Percentiles rank a stretch among this genome's conserved stretches.
phyloP scores from a whole-genome alignment of 2,329 filamentous ascomycete genomes.

The Ophiocordyceps sinensis region DNA sequence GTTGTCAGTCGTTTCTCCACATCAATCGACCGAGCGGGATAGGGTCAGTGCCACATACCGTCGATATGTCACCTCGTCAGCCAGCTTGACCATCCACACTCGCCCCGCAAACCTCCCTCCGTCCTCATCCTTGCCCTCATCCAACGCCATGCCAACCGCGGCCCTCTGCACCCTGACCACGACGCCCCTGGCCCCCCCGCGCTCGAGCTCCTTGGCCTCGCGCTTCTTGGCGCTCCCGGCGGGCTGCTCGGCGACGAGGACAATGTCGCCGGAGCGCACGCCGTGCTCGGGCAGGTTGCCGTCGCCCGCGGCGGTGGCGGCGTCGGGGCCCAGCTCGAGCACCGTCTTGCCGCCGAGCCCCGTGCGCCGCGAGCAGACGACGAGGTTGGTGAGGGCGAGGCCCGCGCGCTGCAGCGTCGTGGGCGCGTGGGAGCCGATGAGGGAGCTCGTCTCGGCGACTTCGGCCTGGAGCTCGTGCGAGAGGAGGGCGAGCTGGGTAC shows the following conservation, averaged over 20 bases:
- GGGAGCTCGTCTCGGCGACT: conserved; percentile 50
- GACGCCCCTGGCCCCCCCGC: conserved; percentile 54
- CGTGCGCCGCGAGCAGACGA: conserved; percentile 62
- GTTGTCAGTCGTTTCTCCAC: neutral
- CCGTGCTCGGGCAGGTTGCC: conserved; percentile 59
- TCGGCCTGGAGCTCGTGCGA: conserved; percentile 59
- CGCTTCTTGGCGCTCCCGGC: conserved; percentile 57
- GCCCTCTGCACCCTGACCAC: conserved; percentile 48
- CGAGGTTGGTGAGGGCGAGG: conserved; percentile 65
- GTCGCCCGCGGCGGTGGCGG: conserved; percentile 50
- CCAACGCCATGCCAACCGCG: conserved; percentile 51
- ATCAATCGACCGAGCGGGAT: neutral
- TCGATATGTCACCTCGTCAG: conserved; percentile 53
- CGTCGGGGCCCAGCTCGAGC: conserved; percentile 62
- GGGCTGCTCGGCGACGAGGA: conserved; percentile 61
- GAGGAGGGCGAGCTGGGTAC: conserved; percentile 56
- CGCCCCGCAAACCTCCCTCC: conserved; percentile 23
- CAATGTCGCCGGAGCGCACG: conserved; percentile 63
- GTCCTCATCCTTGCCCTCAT: conserved; percentile 43
- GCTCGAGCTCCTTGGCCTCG: conserved; percentile 57
- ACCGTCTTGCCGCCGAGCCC: conserved; percentile 86
- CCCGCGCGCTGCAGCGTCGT: conserved; percentile 58
- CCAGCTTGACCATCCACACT: conserved; percentile 52
- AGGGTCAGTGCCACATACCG: conserved; percentile 20
- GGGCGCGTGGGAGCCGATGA: conserved; percentile 55